A percentile compares a stretch with the other conserved stretches of the same genome.
phyloP scores from a whole-genome alignment of 306 rosid genomes.

The Oemleria cerasiformis region DNA sequence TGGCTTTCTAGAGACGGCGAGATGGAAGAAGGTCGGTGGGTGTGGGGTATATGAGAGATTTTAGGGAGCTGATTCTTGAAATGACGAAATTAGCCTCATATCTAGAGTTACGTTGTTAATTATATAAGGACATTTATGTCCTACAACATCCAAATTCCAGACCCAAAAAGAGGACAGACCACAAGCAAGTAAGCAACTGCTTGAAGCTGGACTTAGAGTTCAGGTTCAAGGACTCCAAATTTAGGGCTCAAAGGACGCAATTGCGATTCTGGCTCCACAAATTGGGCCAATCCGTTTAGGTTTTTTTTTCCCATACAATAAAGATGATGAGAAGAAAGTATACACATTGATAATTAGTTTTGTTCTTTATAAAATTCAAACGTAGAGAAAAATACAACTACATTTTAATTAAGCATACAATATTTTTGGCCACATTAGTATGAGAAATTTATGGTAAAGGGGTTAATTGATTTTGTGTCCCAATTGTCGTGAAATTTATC shows the following conservation, averaged over 20 bases:
- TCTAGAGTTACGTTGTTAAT: background rate
- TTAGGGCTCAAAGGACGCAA: background rate
- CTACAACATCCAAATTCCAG: background rate
- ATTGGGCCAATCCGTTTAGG: background rate
- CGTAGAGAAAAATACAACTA: too few relatives aligned
- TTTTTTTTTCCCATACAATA: too few relatives aligned
- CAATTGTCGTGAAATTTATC: too few relatives aligned
- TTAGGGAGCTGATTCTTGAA: background rate
- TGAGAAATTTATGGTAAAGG: too few relatives aligned
- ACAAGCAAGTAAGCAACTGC: background rate
- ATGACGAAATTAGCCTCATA: background rate
- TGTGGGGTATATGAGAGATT: background rate
- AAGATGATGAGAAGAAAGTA: too few relatives aligned
- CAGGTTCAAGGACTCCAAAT: background rate
- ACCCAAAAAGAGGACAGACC: background rate
- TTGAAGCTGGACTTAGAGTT: background rate
- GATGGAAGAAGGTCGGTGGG: background rate
- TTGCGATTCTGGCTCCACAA: background rate
- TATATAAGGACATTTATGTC: background rate
- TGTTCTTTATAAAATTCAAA: too few relatives aligned
- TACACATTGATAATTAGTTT: too few relatives aligned
- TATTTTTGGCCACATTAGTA: too few relatives aligned
- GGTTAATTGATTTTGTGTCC: too few relatives aligned
- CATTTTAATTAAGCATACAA: too few relatives aligned
- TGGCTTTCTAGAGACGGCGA: background rate